phyloP scores from a whole-genome alignment of 305 asterid genomes.

The Andrographis paniculata region DNA sequence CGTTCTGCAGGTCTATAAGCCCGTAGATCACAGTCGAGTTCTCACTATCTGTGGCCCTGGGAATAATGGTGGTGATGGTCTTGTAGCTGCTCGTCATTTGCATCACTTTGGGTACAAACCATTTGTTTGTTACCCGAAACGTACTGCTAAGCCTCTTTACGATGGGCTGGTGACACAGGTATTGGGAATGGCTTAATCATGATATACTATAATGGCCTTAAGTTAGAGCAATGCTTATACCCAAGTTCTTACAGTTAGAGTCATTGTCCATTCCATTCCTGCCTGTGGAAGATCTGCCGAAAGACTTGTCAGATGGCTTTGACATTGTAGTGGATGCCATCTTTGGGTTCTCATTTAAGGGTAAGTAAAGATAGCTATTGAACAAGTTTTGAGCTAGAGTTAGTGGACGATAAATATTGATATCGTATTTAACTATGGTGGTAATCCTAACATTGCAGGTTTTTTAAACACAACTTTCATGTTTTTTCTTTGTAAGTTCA shows the following conservation, averaged over 20 bases:
- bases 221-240: constrained; percentile 24
- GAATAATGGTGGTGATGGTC: constrained; percentile 95
- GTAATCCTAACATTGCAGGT: too few relatives aligned
- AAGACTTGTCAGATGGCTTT: constrained; percentile 56
- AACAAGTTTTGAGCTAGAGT: too few relatives aligned
- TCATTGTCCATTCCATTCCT: constrained; percentile 75
- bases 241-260: constrained; percentile 61
- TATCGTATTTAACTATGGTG: too few relatives aligned
- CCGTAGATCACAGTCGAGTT: constrained; percentile 50
- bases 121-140: constrained; percentile 79
- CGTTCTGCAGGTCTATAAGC: constrained; percentile 59
- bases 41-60: constrained; percentile 93
- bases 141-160: constrained; percentile 64
- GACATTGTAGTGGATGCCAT: constrained; percentile 85
- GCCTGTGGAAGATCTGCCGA: constrained; percentile 64
- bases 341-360: constrained; percentile 92
- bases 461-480: too few relatives aligned
- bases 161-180: constrained; percentile 88
- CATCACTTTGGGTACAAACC: constrained; percentile 81
- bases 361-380: constrained; percentile 35
- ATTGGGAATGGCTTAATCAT: constrained; percentile 12
- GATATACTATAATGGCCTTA: constrained; percentile 1
- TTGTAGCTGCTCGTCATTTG: constrained; percentile 96
- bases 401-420: background rate
- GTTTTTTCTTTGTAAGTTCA: background rate